A percentile compares a stretch with the other conserved stretches of the same genome.
Evolutionary conservation across 2,329 filamentous ascomycete species (phyloP).

Genomic region (Gyromitra esculenta): DNA sequence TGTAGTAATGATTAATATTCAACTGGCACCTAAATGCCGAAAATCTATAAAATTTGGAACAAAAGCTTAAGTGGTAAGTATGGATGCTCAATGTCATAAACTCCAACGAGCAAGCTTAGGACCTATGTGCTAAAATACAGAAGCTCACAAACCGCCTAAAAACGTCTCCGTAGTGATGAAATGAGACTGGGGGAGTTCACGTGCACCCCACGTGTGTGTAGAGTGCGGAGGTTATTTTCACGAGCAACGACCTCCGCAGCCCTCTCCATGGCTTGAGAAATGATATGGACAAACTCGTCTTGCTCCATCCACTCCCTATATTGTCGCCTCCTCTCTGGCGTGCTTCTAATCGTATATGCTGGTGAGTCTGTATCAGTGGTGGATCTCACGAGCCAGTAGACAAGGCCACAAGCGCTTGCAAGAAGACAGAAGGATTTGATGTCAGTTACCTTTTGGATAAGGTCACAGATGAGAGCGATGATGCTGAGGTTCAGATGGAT

Average conservation of each 20-base stretch:
- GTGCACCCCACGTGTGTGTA: neutral
- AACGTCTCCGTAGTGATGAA: neutral
- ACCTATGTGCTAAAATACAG: neutral
- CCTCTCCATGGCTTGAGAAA: slow-evolving; percentile 14
- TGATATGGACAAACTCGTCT: slow-evolving; percentile 21
- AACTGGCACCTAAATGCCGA: neutral
- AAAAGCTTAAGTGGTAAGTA: neutral
- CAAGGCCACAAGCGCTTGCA: neutral
- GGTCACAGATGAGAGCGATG: neutral
- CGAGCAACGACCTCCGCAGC: slow-evolving; percentile 14
- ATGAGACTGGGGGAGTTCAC: neutral
- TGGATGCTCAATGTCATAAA: neutral
- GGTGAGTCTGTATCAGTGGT: neutral
- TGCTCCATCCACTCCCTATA: slow-evolving; percentile 13
- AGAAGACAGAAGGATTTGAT: neutral
- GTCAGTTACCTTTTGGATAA: neutral
- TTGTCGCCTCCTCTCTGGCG: slow-evolving; percentile 1
- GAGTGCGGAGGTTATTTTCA: neutral
- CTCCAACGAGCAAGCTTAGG: neutral
- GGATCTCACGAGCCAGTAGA: neutral
- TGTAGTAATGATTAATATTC: neutral
- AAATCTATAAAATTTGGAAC: neutral
- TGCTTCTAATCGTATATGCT: neutral
- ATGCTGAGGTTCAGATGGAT: neutral
- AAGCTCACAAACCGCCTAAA: neutral